Percentiles rank a stretch among this genome's conserved stretches.
phyloP scores from a whole-genome alignment of 1,284 basidiomycete species.

The Violaceomyces palustris region DNA sequence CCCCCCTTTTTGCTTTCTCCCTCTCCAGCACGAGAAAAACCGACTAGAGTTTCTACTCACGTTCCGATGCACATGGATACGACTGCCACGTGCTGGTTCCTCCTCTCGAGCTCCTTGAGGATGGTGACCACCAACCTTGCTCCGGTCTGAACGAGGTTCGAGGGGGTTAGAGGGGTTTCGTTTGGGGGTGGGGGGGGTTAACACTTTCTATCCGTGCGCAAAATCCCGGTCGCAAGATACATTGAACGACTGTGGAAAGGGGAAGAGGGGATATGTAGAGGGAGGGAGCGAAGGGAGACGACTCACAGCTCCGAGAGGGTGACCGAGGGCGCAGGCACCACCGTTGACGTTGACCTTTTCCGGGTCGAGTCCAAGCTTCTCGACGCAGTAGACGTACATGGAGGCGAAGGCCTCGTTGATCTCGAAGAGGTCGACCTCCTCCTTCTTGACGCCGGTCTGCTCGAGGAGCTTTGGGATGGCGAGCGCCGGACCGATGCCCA shows the following conservation, averaged over 20 bases:
- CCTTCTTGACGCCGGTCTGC: conserved; percentile 62
- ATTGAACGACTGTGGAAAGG: too few relatives aligned
- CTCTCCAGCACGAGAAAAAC: conserved; percentile 62
- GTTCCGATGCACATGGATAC: conserved; percentile 73
- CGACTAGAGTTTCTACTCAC: conserved; percentile 78
- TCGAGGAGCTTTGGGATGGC: conserved; percentile 57
- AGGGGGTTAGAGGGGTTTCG: too few relatives aligned
- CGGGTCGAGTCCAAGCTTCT: conserved; percentile 66
- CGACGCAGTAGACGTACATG: conserved; percentile 62
- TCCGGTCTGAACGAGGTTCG: conserved; percentile 80
- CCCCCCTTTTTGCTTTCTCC: too few relatives aligned
- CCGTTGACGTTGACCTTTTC: conserved; percentile 69
- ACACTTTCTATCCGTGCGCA: too few relatives aligned
- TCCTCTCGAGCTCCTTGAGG: conserved; percentile 71
- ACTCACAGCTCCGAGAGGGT: conserved; percentile 71
- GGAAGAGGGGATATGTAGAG: too few relatives aligned
- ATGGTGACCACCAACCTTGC: conserved; percentile 82
- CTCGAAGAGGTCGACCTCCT: conserved; percentile 77
- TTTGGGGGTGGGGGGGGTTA: too few relatives aligned
- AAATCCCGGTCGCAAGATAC: too few relatives aligned
- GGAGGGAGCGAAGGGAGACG: too few relatives aligned
- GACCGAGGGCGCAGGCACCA: conserved; percentile 81
- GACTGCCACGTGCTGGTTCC: conserved; percentile 73
- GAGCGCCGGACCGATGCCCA: conserved; percentile 62
- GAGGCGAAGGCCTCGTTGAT: conserved; percentile 66